Evolutionary conservation across 2,329 filamentous ascomycete genomes (phyloP), one percentile per base, ranked within the genome.

Genomic region (Xylariomycetidae sp.): DNA sequence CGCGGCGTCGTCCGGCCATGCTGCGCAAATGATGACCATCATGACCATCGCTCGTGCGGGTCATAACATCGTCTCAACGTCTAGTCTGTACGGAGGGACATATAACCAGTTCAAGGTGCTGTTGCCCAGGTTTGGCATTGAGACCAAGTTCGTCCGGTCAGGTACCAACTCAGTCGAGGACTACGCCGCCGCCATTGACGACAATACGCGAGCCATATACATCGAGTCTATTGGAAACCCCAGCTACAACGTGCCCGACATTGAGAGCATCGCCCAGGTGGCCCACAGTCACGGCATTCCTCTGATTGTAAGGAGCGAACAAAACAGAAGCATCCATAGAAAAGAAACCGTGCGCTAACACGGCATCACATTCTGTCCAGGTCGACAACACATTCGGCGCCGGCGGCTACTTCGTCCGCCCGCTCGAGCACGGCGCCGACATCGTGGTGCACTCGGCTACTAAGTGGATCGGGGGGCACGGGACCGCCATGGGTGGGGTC

Each of bases 31-130:
- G 69, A 89, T 96, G 71, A 72, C 88, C 36, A 82, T 96, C 53
- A 72, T 79, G 16, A 81, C 88, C 6, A 79, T 97, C n/a, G 88
- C 88, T 4, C 80, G 87, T 41, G 75, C 80, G 0, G 90, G 90
- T 29, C 89, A 96, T 70, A 96, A 96, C 69, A 94, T 96, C 49
- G 77, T 96, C 32, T 83, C 87, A 10, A 95, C 90, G 6, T 82
- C 82, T 31, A 94, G 94, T 64, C 70, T 96, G 37, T 95, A 96
- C 64, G 89, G 89, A 46, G 89, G 89, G 58, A 96, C 90, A 12
- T 96, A 95, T 71, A 96, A 97, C 67, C 90, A 96, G 69, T 80
- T 96, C 67, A 96, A 96, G 67, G 88, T 96, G 29, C 75, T 88
- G 47, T 71, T 96, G 36, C 84, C 88, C 6, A 79, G 89, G n/a